Evolutionary conservation across 148 eudicot species (phyloP).

Genomic region (Chenopodium suecicum): DNA sequence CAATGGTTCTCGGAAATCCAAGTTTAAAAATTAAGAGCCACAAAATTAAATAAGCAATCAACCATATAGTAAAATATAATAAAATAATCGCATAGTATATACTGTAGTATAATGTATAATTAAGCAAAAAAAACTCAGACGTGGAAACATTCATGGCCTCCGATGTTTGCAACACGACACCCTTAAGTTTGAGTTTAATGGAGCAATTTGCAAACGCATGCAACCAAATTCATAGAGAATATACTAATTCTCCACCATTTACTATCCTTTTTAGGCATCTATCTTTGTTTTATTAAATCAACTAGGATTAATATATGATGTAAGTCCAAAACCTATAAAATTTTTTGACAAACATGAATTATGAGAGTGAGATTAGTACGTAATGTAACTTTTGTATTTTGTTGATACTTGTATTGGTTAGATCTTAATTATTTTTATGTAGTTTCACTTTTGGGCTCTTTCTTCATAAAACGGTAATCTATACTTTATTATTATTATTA

Average conservation of each 20-base stretch:
- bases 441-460: too few relatives aligned
- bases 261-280: neutral
- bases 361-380: too few relatives aligned
- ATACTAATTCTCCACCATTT: neutral
- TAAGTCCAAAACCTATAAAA: too few relatives aligned
- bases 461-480: too few relatives aligned
- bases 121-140: neutral
- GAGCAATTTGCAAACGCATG: neutral
- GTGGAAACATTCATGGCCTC: slow-evolving; percentile 11
- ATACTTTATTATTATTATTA: too few relatives aligned
- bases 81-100: too few relatives aligned
- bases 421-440: too few relatives aligned
- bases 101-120: neutral
- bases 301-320: neutral
- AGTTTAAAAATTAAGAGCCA: neutral
- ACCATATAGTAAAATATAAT: neutral
- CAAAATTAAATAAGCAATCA: neutral
- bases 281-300: neutral
- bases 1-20: neutral
- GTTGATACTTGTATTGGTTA: too few relatives aligned
- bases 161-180: neutral
- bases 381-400: too few relatives aligned
- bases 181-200: neutral
- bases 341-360: too few relatives aligned
- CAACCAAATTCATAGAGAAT: neutral